Evolutionary conservation across 345 rosid genomes (phyloP), one percentile per base, ranked within the genome.

Genomic region (Aegle marmelos): DNA sequence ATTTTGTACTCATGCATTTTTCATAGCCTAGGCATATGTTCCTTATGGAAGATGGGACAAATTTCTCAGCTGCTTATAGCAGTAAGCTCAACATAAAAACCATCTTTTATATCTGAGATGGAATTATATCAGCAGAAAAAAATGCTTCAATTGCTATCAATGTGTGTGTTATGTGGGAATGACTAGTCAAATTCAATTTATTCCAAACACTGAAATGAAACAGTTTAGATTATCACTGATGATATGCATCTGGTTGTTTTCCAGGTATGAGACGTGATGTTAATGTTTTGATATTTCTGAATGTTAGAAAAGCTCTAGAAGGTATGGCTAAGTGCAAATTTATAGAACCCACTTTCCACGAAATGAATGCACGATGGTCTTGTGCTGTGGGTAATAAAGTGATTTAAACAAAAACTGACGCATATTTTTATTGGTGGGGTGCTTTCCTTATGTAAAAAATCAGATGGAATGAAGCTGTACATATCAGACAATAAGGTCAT

Each of bases 401-500:
- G 33, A 2, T 7, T 37, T 8, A 37, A 37, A 7, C 1, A 17
- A 14, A 58, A 36, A 59, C 7, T 62, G 45, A 61, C 53, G 60
- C 50, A 17, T 3, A 7, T 41, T 62, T 28, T 39, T 77, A 27
- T n/a, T 21, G 7, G 34, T 78, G 13, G 68, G 24, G n/a, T 70
- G 16, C 36, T 71, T 65, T 76, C 45, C 59, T 6, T 60, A 0
- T 69, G 31, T 72, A 5, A 33, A n/a, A 73, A 65, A 68, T 50
- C 83, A 95, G 99, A 90, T 39, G 98, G 98, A 65, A 90, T 92
- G 90, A 88, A 91, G 78, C 81, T 95, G 54, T 95, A 92, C 85
- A 81, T 95, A 61, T 93, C 99, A 7, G 98, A 95, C 80, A 95
- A 95, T 76, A 84, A 79, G 82, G 99, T 95, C 86, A 87, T 95